phyloP scores from a whole-genome alignment of 352 stramenopile genomes.

The Paralagenidium karlingii region DNA sequence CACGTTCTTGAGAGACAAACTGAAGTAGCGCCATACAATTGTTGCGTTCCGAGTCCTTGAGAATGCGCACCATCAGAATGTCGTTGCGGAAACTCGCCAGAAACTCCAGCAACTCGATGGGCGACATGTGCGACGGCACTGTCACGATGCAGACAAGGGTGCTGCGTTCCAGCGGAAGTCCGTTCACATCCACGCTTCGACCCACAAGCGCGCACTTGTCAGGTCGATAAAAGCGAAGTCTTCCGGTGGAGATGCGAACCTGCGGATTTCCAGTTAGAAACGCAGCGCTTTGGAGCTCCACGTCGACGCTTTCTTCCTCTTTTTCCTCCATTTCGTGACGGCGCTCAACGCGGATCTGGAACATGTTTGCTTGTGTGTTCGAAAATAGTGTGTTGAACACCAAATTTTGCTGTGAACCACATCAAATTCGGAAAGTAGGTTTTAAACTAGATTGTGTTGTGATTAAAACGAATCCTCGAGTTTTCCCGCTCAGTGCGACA shows the following conservation, averaged over 20 bases:
- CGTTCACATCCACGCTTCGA: not conserved
- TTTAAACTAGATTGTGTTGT: no score
- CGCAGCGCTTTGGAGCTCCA: constrained; percentile 20
- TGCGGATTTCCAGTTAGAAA: constrained; percentile 74
- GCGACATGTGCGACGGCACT: constrained; percentile 74
- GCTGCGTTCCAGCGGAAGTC: constrained; percentile 49
- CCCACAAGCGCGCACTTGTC: constrained; percentile 8
- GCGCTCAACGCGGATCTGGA: constrained; percentile 73
- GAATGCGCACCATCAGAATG: constrained; percentile 63
- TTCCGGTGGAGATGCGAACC: constrained; percentile 60
- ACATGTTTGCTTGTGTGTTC: constrained; percentile 22
- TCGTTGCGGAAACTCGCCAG: constrained; percentile 55
- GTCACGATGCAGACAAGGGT: constrained; percentile 73
- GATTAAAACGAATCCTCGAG: no score
- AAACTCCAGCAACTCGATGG: constrained; percentile 77
- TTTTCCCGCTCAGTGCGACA: no score
- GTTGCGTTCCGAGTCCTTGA: constrained; percentile 66
- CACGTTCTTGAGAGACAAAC: constrained; percentile 61
- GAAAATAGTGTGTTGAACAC: no score
- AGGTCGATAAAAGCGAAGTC: constrained; percentile 70
- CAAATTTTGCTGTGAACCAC: no score
- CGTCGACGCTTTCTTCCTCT: constrained; percentile 21
- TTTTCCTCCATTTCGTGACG: constrained; percentile 5
- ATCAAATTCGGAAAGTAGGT: no score
- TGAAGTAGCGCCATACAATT: constrained; percentile 83